Conservation (phyloP, 768 basidiomycete genomes). For the Inosperma sp. region DNA sequence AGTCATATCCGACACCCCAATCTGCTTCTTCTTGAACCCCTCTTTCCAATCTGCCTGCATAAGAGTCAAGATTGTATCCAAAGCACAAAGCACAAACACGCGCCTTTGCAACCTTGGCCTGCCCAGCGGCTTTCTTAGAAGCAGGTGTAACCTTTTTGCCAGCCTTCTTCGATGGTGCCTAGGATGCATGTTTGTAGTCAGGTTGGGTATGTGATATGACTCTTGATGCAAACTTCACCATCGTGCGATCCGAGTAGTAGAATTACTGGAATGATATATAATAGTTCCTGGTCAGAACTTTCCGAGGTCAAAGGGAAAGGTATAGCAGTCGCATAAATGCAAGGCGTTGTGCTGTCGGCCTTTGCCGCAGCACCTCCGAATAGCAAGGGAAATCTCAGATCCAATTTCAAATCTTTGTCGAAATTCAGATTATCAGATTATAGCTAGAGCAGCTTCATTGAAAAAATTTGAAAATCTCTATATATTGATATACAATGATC, state of each 20-base stretch:
- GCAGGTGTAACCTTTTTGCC: slow-evolving; percentile 72
- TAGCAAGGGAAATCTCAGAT: not conserved
- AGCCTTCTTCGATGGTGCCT: slow-evolving; percentile 89
- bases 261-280: slow-evolving; percentile 8
- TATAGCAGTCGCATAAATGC: not conserved
- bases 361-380: slow-evolving; percentile 1
- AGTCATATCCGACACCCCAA: slow-evolving; percentile 99
- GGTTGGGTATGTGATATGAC: no score
- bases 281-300: not conserved
- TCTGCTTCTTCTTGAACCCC: slow-evolving; percentile 99
- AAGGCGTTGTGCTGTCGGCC: no score
- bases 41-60: slow-evolving; percentile 97
- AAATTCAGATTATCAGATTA: no score
- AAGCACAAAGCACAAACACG: slow-evolving; percentile 7
- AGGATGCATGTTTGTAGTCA: not conserved
- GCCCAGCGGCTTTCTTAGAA: slow-evolving; percentile 57
- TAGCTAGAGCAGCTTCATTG: no score
- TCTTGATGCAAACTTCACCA: slow-evolving; percentile 1
- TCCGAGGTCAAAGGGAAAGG: not conserved
- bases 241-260: not conserved
- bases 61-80: slow-evolving; percentile 10
- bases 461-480: no score
- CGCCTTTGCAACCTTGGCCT: slow-evolving; percentile 75
- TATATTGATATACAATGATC: no score
- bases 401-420: not conserved